A percentile compares a stretch with the other conserved stretches of the same genome.
Conservation (phyloP, 768 basidiomycete genomes). For the Cantharellus cinnabarinus region DNA sequence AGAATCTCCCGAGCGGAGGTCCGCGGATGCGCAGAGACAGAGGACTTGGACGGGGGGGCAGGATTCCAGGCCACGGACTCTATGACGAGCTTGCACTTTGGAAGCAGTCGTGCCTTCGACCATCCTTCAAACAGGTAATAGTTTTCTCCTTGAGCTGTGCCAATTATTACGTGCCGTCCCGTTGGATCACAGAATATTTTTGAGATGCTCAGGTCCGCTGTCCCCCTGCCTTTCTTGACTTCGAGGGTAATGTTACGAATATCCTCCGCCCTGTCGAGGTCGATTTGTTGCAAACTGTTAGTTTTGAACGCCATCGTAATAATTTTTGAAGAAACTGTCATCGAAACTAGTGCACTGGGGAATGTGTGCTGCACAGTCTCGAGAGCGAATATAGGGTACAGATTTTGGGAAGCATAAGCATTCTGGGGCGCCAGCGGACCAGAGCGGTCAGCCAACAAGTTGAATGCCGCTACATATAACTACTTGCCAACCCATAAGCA, state of each 20-base stretch:
- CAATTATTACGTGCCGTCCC: conserved; percentile 73
- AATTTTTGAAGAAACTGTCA: conserved; percentile 72
- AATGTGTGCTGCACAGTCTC: conserved; percentile 76
- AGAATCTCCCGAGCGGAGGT: conserved; percentile 70
- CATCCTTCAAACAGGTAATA: conserved; percentile 73
- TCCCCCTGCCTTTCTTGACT: conserved; percentile 23
- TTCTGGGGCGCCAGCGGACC: conserved; percentile 10
- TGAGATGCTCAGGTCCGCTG: conserved; percentile 44
- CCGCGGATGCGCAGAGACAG: conserved; percentile 10
- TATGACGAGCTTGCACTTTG: conserved; percentile 67
- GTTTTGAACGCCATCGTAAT: conserved; percentile 66
- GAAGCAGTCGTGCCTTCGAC: conserved; percentile 66
- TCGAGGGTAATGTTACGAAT: conserved; percentile 48
- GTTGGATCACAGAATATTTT: conserved; percentile 85
- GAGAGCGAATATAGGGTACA: conserved; percentile 51
- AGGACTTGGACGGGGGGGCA: conserved; percentile 30
- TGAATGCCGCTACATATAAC: conserved; percentile 11
- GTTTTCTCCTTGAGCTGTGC: conserved; percentile 75
- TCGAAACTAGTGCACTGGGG: conserved; percentile 61
- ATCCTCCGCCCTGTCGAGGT: conserved; percentile 71
- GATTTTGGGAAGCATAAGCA: conserved; percentile 6
- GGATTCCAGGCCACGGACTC: conserved; percentile 87
- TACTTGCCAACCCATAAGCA: not conserved
- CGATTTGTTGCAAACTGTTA: conserved; percentile 69
- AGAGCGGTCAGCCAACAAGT: conserved; percentile 11